Conservation (phyloP, 805 yeast genomes). For the Nakazawaea ernobii region DNA sequence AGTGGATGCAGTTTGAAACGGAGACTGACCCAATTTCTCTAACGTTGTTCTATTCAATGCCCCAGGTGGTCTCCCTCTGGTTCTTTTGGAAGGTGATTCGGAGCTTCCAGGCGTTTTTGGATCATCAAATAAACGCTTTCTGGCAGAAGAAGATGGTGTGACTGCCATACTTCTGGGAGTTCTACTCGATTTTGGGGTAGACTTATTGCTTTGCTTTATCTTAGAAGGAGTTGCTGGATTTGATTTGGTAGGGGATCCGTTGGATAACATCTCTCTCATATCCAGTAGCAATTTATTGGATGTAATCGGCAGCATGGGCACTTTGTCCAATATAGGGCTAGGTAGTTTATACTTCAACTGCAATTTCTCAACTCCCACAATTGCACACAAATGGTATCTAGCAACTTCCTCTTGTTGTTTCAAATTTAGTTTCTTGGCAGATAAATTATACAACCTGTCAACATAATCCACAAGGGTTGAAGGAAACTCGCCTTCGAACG, state of each 20-base stretch:
- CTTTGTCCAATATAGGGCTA: conserved; percentile 40
- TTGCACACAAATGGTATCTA: conserved; percentile 63
- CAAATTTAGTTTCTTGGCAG: conserved; percentile 46
- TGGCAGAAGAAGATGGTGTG: conserved; percentile 1
- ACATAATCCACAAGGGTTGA: conserved; percentile 32
- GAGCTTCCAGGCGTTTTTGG: conserved; percentile 3
- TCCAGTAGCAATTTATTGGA: conserved; percentile 37
- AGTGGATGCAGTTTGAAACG: conserved; percentile 2
- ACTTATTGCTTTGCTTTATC: background rate
- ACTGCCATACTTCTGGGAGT: background rate
- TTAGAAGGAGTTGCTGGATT: conserved; percentile 3
- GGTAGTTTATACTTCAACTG: conserved; percentile 38
- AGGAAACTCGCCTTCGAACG: conserved; percentile 36
- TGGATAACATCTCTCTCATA: conserved; percentile 35
- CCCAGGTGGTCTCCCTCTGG: conserved; percentile 18
- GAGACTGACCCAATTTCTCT: conserved; percentile 21
- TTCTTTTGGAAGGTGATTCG: conserved; percentile 12
- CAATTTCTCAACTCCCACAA: conserved; percentile 48
- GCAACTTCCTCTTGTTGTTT: conserved; percentile 56
- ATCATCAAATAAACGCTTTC: background rate
- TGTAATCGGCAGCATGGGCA: conserved; percentile 39
- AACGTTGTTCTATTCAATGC: conserved; percentile 17
- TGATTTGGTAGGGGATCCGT: conserved; percentile 18
- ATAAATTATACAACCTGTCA: conserved; percentile 41
- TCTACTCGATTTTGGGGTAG: background rate